Evolutionary conservation across 805 yeast genomes (phyloP).

Genomic region (Starmerella sirachaensis): DNA sequence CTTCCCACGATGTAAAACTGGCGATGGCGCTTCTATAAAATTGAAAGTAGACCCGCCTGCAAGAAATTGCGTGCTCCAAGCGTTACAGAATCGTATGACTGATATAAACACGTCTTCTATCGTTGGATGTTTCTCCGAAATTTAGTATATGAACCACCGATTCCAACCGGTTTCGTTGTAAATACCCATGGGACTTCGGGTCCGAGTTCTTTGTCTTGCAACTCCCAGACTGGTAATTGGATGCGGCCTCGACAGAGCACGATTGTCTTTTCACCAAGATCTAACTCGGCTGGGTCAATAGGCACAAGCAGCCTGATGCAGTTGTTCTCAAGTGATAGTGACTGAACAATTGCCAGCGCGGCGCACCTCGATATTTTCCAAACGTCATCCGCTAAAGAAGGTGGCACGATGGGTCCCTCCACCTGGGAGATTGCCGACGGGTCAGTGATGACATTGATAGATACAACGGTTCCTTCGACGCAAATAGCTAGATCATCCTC

Average conservation of each 20-base stretch:
- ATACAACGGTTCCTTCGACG: slow-evolving; percentile 29
- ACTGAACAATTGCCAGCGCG: slow-evolving; percentile 56
- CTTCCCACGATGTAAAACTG: too few species aligned
- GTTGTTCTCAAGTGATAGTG: slow-evolving; percentile 35
- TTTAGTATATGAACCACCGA: slow-evolving; percentile 46
- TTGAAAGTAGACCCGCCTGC: too few species aligned
- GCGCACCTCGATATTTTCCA: slow-evolving; percentile 28
- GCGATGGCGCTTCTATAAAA: too few species aligned
- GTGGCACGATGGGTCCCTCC: slow-evolving; percentile 4
- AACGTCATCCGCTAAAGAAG: slow-evolving; percentile 4
- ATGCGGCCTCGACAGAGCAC: slow-evolving; percentile 24
- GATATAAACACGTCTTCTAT: slow-evolving; percentile 14
- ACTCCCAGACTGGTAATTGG: slow-evolving; percentile 47
- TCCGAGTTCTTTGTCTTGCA: slow-evolving; percentile 29
- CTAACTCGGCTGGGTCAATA: slow-evolving; percentile 18
- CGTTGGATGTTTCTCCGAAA: slow-evolving; percentile 42
- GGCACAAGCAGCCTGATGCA: slow-evolving; percentile 47
- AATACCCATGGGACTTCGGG: slow-evolving; percentile 37
- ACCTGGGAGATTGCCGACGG: slow-evolving; percentile 1
- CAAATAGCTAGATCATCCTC: slow-evolving; percentile 22
- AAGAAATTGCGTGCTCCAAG: too few species aligned
- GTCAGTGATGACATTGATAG: slow-evolving; percentile 15
- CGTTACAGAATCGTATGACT: too few species aligned
- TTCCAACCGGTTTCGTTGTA: slow-evolving; percentile 21
- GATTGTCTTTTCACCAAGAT: not conserved